phyloP scores from a whole-genome alignment of 306 rosid species.

The Luffa aegyptiaca region DNA sequence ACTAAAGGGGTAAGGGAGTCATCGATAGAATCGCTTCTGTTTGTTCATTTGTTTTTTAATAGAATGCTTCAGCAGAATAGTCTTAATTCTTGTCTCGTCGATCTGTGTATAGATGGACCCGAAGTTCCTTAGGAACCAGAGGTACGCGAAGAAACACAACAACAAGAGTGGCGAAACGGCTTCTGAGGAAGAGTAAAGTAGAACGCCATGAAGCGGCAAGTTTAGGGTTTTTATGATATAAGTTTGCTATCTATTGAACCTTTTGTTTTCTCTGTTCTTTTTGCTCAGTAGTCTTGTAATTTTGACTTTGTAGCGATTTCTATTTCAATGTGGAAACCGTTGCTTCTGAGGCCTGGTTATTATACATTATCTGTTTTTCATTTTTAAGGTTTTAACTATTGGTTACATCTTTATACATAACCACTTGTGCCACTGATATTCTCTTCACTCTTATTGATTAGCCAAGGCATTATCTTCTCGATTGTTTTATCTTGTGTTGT shows the following conservation, averaged over 20 bases:
- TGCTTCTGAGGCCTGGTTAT: constrained; percentile 1
- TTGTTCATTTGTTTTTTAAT: not conserved
- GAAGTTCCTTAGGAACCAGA: constrained; percentile 96
- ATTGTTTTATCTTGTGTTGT: not conserved
- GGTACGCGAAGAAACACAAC: constrained; percentile 99
- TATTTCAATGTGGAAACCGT: not conserved
- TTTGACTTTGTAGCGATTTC: not conserved
- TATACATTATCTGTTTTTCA: not conserved
- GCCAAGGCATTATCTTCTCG: not conserved
- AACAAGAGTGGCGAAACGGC: constrained; percentile 41
- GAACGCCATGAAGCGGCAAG: constrained; percentile 1
- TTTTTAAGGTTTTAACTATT: not conserved
- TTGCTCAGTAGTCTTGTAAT: not conserved
- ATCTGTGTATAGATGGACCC: constrained; percentile 70
- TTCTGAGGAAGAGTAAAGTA: constrained; percentile 53
- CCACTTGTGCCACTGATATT: not conserved
- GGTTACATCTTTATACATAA: not conserved
- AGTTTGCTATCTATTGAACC: constrained; percentile 7
- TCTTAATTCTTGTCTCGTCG: not conserved
- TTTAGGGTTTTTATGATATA: constrained; percentile 9
- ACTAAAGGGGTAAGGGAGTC: constrained; percentile 68
- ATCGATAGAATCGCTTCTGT: not conserved
- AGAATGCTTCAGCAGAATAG: not conserved
- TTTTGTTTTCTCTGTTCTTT: not conserved
- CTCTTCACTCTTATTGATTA: not conserved